phyloP scores from a whole-genome alignment of 2,329 filamentous ascomycete species.

The Cercospora berteroae region DNA sequence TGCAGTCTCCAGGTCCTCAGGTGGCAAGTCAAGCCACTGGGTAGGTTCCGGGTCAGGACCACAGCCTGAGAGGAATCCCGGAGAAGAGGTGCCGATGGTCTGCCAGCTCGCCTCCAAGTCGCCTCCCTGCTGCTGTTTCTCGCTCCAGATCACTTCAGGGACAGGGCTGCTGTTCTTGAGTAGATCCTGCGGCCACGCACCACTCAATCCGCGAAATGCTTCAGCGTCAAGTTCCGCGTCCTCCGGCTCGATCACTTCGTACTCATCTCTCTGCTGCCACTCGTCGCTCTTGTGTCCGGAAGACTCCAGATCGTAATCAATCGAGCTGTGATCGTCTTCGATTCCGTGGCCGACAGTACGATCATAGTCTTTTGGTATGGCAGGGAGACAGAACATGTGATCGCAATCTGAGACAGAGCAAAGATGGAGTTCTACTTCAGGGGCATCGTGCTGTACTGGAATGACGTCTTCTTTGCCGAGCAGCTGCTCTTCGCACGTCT shows the following conservation, averaged over 20 bases:
- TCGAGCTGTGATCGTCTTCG: constrained; percentile 6
- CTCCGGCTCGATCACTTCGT: neutral
- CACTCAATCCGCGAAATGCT: neutral
- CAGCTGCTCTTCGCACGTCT: neutral
- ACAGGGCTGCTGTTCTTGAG: neutral
- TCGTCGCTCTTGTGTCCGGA: neutral
- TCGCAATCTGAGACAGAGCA: constrained; percentile 3
- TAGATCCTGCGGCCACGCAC: neutral
- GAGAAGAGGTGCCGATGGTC: neutral
- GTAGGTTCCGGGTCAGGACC: neutral
- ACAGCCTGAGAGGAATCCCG: neutral
- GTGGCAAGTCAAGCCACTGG: neutral
- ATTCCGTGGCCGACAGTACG: constrained; percentile 1
- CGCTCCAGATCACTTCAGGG: neutral
- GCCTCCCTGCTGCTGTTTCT: neutral
- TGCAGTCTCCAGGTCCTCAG: neutral
- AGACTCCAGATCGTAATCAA: neutral
- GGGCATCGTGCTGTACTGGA: neutral
- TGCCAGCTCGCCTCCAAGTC: neutral
- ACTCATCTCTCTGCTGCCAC: neutral
- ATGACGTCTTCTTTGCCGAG: neutral
- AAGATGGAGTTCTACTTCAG: neutral
- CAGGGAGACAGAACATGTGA: constrained; percentile 3
- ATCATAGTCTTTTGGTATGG: constrained; percentile 2
- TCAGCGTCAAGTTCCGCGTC: neutral